Percentiles rank a stretch among this genome's conserved stretches.
phyloP scores from a whole-genome alignment of 108 stramenopile genomes.

The Aureococcus anophagefferens region DNA sequence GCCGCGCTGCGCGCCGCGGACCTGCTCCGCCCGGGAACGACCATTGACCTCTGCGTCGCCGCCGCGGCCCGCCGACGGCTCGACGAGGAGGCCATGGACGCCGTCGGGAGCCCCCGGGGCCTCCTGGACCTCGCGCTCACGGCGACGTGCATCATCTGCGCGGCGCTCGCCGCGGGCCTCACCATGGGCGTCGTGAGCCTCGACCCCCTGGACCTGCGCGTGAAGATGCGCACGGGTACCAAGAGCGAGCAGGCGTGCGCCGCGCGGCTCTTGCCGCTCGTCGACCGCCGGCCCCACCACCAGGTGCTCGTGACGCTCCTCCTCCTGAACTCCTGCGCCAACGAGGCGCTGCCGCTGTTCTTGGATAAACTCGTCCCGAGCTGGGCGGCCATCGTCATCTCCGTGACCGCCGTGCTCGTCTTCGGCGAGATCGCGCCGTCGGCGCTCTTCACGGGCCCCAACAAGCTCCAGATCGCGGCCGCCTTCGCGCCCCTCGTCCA shows the following conservation, averaged over 20 bases:
- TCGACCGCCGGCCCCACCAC: constrained; percentile 58
- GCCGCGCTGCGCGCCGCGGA: no score
- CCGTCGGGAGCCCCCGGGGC: no score
- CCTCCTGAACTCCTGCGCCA: constrained; percentile 77
- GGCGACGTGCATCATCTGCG: constrained; percentile 56
- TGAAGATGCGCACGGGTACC: constrained; percentile 52
- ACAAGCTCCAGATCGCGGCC: constrained; percentile 68
- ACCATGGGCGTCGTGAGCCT: constrained; percentile 80
- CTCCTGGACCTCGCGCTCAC: constrained; percentile 36
- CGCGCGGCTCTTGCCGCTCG: constrained; percentile 48
- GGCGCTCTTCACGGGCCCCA: constrained; percentile 81
- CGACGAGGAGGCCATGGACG: no score
- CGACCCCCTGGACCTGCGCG: constrained; percentile 68
- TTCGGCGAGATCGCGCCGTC: constrained; percentile 69
- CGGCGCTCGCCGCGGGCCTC: constrained; percentile 81
- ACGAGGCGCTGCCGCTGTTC: constrained; percentile 88
- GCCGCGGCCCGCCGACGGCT: no score
- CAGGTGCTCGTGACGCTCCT: constrained; percentile 80
- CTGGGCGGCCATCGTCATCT: constrained; percentile 66
- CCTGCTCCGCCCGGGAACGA: no score
- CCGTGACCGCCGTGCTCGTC: constrained; percentile 66
- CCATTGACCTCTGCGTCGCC: no score
- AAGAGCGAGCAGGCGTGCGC: constrained; percentile 44
- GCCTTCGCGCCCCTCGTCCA: constrained; percentile 64
- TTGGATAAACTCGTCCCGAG: constrained; percentile 72